phyloP scores from a whole-genome alignment of 2,329 filamentous ascomycete species.

The Gaeumannomyces sp. region DNA sequence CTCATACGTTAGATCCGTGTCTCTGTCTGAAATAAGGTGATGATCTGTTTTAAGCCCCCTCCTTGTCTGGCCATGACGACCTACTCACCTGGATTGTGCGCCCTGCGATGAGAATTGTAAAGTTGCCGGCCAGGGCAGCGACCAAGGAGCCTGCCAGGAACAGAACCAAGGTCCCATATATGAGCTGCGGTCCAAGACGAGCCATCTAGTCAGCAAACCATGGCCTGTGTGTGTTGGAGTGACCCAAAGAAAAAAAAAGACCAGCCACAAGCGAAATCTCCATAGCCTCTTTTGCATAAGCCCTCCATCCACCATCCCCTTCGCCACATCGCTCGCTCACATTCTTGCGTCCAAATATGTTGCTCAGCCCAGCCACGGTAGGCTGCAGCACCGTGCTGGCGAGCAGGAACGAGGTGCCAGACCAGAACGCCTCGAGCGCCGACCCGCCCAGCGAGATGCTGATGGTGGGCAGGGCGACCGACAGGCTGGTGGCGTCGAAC shows the following conservation, averaged over 20 bases:
- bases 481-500: slow-evolving; percentile 59
- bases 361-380: slow-evolving; percentile 37
- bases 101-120: slow-evolving; percentile 39
- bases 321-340: slow-evolving; percentile 13
- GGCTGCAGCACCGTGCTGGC: slow-evolving; percentile 56
- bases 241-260: too few relatives aligned
- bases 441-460: slow-evolving; percentile 43
- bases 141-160: slow-evolving; percentile 35
- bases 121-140: slow-evolving; percentile 33
- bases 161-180: slow-evolving; percentile 24
- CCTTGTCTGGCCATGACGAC: background rate
- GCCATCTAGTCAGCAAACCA: too few relatives aligned
- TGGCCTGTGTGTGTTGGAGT: background rate
- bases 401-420: slow-evolving; percentile 63
- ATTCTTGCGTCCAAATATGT: slow-evolving; percentile 29
- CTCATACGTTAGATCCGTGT: too few relatives aligned
- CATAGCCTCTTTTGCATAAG: background rate
- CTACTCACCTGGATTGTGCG: slow-evolving; percentile 36
- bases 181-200: slow-evolving; percentile 12
- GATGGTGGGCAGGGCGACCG: slow-evolving; percentile 52
- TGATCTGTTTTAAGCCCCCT: background rate
- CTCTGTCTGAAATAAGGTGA: background rate
- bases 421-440: slow-evolving; percentile 62
- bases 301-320: background rate
- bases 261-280: background rate